Evolutionary conservation across 2,329 filamentous ascomycete genomes (phyloP).

Genomic region (Pestalotiopsis sp.): DNA sequence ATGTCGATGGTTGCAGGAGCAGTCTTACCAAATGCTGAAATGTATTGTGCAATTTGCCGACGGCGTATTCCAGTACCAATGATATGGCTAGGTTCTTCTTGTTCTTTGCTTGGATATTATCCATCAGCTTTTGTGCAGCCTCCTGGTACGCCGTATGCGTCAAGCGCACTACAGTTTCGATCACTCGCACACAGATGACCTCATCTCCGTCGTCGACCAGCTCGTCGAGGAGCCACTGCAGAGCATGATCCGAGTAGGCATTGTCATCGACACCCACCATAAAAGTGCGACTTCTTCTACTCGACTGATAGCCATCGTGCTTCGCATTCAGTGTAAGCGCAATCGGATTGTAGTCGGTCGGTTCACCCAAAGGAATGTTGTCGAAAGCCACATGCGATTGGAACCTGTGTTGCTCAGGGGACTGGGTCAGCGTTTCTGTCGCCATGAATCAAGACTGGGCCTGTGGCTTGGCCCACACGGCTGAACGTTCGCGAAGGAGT

Average conservation of each 20-base stretch:
- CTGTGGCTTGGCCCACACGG: neutral
- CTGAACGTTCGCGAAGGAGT: neutral
- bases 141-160: slow-evolving; percentile 72
- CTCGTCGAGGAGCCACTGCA: slow-evolving; percentile 91
- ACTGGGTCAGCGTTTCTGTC: slow-evolving; percentile 33
- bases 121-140: slow-evolving; percentile 74
- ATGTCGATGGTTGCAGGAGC: too few relatives aligned
- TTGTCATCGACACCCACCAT: slow-evolving; percentile 91
- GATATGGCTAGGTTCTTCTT: slow-evolving; percentile 79
- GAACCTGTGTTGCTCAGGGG: slow-evolving; percentile 49
- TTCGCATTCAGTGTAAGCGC: slow-evolving; percentile 84
- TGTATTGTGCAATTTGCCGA: slow-evolving; percentile 86
- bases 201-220: slow-evolving; percentile 93
- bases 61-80: slow-evolving; percentile 81
- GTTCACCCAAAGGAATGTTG: slow-evolving; percentile 59
- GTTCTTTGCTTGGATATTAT: slow-evolving; percentile 79
- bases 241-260: slow-evolving; percentile 86
- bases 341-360: slow-evolving; percentile 59
- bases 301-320: slow-evolving; percentile 82
- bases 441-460: slow-evolving; percentile 24
- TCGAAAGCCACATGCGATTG: slow-evolving; percentile 62
- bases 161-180: slow-evolving; percentile 77
- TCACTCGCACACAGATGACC: slow-evolving; percentile 84
- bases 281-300: slow-evolving; percentile 81
- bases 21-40: slow-evolving; percentile 82